A percentile compares a stretch with the other conserved stretches of the same genome.
phyloP scores from a whole-genome alignment of 2,329 filamentous ascomycete genomes.

The Helminthosporium solani region DNA sequence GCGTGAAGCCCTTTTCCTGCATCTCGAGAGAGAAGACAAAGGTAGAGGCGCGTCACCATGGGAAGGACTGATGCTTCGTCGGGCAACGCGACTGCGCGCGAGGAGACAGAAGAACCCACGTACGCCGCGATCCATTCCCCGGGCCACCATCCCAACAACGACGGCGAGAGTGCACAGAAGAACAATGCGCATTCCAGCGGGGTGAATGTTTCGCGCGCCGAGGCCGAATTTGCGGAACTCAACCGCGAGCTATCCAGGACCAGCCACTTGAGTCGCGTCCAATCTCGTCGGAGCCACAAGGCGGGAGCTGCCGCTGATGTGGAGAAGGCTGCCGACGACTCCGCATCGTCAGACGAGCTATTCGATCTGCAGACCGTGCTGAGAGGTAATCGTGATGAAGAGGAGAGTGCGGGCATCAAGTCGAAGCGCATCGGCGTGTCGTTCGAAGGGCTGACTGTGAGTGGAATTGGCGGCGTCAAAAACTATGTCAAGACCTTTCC shows the following conservation, averaged over 20 bases:
- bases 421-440: slow-evolving; percentile 71
- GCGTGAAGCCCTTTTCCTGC: background rate
- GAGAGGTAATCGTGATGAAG: slow-evolving; percentile 69
- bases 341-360: slow-evolving; percentile 45
- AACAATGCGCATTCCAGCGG: slow-evolving; percentile 14
- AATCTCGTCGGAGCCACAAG: slow-evolving; percentile 47
- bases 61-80: slow-evolving; percentile 24
- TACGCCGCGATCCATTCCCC: slow-evolving; percentile 34
- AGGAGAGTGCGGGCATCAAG: slow-evolving; percentile 75
- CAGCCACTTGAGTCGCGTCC: slow-evolving; percentile 47
- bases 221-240: slow-evolving; percentile 70
- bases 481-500: slow-evolving; percentile 67
- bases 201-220: slow-evolving; percentile 66
- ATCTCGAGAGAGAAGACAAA: background rate
- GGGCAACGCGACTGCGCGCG: slow-evolving; percentile 19
- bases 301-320: slow-evolving; percentile 49
- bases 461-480: slow-evolving; percentile 70
- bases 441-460: slow-evolving; percentile 76
- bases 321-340: slow-evolving; percentile 55
- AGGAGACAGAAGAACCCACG: slow-evolving; percentile 25
- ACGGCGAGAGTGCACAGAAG: slow-evolving; percentile 21
- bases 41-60: slow-evolving; percentile 18
- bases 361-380: slow-evolving; percentile 78
- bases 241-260: slow-evolving; percentile 49
- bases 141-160: slow-evolving; percentile 12